These are phyloP conservation scores for Apium graveolens DNA, from an alignment of 129 eudicot genomes.

Conservation along the genomic window DNA sequence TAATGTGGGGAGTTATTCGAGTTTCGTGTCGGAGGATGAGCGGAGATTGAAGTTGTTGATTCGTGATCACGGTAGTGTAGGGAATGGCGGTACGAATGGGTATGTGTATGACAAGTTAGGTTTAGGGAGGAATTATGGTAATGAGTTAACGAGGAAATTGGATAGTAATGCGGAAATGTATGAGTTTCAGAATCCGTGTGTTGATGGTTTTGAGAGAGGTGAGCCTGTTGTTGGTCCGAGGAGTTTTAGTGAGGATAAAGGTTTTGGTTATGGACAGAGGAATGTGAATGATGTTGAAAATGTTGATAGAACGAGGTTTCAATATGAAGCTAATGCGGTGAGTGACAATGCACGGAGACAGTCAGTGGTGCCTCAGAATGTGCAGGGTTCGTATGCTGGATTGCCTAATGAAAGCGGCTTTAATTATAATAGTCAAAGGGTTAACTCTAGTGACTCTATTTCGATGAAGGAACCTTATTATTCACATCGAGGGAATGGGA, in stretches of 20 bases:
- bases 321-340: not conserved
- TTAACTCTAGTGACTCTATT: not conserved
- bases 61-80: slow-evolving; percentile 68
- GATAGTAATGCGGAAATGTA: slow-evolving; percentile 10
- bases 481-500: slow-evolving; percentile 10
- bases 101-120: slow-evolving; percentile 12
- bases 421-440: not conserved
- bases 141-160: slow-evolving; percentile 12
- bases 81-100: not conserved
- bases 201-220: slow-evolving; percentile 15
- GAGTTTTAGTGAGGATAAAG: slow-evolving; percentile 10
- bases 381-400: slow-evolving; percentile 8
- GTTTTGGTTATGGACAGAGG: slow-evolving; percentile 8
- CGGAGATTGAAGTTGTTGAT: slow-evolving; percentile 63
- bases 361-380: not conserved
- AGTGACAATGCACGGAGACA: not conserved
- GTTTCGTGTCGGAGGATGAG: slow-evolving; percentile 31
- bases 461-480: slow-evolving; percentile 9
- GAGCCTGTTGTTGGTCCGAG: not conserved
- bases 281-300: not conserved
- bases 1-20: slow-evolving; percentile 9
- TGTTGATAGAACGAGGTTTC: slow-evolving; percentile 8
- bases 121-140: not conserved
- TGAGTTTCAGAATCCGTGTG: slow-evolving; percentile 11
- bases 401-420: not conserved